These are phyloP conservation scores for Penicillium sp. DNA, from an alignment of 2,329 filamentous ascomycete genomes.

Conservation along the genomic window DNA sequence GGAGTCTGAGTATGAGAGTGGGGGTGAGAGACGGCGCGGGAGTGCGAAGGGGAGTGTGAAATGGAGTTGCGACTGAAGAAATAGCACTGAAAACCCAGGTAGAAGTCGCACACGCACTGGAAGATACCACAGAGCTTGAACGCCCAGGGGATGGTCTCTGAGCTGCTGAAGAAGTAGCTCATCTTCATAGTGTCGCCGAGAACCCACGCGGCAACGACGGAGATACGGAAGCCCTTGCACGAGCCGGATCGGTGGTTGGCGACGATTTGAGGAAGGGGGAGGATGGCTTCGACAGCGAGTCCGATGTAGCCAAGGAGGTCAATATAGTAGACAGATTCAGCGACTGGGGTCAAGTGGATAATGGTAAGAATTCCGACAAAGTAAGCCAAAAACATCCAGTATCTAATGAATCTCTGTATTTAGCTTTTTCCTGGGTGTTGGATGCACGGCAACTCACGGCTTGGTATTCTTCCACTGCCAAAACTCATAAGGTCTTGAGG, in stretches of 20 bases:
- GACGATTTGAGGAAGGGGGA: slow-evolving; percentile 50
- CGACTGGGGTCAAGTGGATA: slow-evolving; percentile 54
- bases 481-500: slow-evolving; percentile 58
- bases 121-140: slow-evolving; percentile 52
- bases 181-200: slow-evolving; percentile 53
- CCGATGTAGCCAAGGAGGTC: slow-evolving; percentile 46
- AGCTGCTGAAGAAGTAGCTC: slow-evolving; percentile 50
- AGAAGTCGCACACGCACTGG: slow-evolving; percentile 49
- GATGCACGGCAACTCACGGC: slow-evolving; percentile 43
- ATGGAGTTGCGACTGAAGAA: slow-evolving; percentile 39
- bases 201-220: slow-evolving; percentile 50
- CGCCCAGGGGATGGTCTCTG: slow-evolving; percentile 46
- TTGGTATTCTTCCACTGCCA: slow-evolving; percentile 61
- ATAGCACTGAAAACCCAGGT: slow-evolving; percentile 50
- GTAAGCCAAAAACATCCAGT: slow-evolving; percentile 59
- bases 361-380: slow-evolving; percentile 51
- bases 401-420: slow-evolving; percentile 34
- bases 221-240: slow-evolving; percentile 51
- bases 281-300: slow-evolving; percentile 49
- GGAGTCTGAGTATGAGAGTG: slow-evolving; percentile 21
- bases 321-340: slow-evolving; percentile 44
- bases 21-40: neutral
- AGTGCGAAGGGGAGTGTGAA: slow-evolving; percentile 19
- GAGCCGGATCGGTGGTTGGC: slow-evolving; percentile 49
- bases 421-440: slow-evolving; percentile 7